Base-by-base conservation (phyloP, 1,139 yeast genomes). In the Debaryomyces udenii region DNA sequence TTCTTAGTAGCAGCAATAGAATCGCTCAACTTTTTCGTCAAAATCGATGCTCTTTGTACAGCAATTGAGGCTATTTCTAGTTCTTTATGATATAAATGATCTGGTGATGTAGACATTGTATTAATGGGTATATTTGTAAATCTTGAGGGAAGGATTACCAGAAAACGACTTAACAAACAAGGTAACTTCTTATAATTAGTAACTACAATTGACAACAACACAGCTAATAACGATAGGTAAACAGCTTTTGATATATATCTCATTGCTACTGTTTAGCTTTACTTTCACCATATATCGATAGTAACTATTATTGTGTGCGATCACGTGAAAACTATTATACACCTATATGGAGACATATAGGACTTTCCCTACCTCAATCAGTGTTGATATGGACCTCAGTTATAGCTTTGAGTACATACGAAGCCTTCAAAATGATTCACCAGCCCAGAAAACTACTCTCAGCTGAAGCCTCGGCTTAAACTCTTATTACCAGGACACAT, bases 31-130 rank as follows among this genome's bases (percentile, higher is more conserved):
- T 80, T 71, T 55, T 82, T 80, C 27, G 98, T 88, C 45, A 93
- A 70, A 13, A 78, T 59, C 2, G 96, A 80, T 1, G 99, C 98
- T 57, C 96, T 76, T 54, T 83, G 86, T 26, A 93, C 97, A 0
- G 98, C 98, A 53, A 87, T 70, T 37, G 90, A 83, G 17, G 98
- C 98, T 37, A 91, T 76, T 42, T 75, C 69, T 27, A 86, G 76
- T 62, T 91, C 97, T 56, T 68, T 76, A 22, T 56, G 50, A 53
- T 72, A 73, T 34, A 29, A 29, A 27, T 20, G 37, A 15, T 28
- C 27, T 22, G 33, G 20, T 17, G 28, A 14, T 22, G 27, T 24
- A 16, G 27, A 38, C 20, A 38, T 38, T 32, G 24, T 28, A 15
- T 11, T 13, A 9, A 18, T 17, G 27, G 22, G 27, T 27, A 11